These are phyloP conservation scores for Geum urbanum DNA, from an alignment of 306 rosid species.

Conservation along the genomic window DNA sequence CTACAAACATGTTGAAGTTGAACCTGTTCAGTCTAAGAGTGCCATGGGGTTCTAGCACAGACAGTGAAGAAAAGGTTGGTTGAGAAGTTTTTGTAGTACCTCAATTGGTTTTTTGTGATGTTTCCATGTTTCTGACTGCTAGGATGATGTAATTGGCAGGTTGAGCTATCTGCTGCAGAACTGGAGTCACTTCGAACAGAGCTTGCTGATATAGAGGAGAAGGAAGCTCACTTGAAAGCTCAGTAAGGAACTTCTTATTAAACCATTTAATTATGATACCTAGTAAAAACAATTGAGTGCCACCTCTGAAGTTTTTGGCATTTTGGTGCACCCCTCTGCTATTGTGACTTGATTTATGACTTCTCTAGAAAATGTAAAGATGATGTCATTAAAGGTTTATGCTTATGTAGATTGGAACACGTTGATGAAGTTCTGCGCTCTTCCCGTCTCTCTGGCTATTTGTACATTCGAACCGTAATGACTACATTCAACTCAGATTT, in stretches of 20 bases:
- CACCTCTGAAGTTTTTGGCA: constrained; percentile 10
- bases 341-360: not conserved
- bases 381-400: constrained; percentile 10
- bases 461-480: constrained; percentile 71
- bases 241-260: constrained; percentile 49
- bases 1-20: constrained; percentile 62
- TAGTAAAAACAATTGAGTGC: constrained; percentile 4
- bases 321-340: constrained; percentile 5
- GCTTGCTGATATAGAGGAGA: constrained; percentile 76
- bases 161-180: constrained; percentile 60
- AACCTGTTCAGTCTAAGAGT: constrained; percentile 54
- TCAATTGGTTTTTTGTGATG: constrained; percentile 17
- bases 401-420: constrained; percentile 67
- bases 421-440: constrained; percentile 74
- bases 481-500: constrained; percentile 17
- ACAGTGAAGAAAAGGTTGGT: constrained; percentile 64
- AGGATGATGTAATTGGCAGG: constrained; percentile 38
- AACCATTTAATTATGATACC: constrained; percentile 8
- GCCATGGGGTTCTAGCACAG: constrained; percentile 50
- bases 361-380: not conserved
- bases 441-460: constrained; percentile 74
- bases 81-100: not conserved
- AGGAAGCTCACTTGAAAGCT: constrained; percentile 84
- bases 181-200: constrained; percentile 75
- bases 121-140: constrained; percentile 23